Evolutionary conservation across 306 rosid species (phyloP), one percentile per base, ranked within the genome.

Genomic region (Argentina anserina): DNA sequence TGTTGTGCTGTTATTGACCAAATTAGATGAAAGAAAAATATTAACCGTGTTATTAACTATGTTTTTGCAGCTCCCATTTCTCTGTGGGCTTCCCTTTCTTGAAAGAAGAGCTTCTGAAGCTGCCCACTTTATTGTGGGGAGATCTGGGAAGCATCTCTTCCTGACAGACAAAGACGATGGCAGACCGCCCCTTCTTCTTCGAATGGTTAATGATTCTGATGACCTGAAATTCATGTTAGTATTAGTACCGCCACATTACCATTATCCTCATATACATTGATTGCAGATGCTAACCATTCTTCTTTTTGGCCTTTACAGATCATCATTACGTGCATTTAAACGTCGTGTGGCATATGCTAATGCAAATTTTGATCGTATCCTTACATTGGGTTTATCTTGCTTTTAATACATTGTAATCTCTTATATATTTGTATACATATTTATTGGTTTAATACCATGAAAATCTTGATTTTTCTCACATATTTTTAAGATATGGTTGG

Each of bases 331-430:
- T 64, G 92, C 81, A 28, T 94, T 91, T 76, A 87, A 88, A 78
- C 92, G 99, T 10, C 88, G 99, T 28, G 97, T 94, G 76, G 97
- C 97, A 37, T 91, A 94, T 83, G 99, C 99, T 83, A 94, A 94
- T 76, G 91, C 90, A 74, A 91, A 89, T 77, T 89, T 76, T 83
- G 97, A 94, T 47, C 90, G 95, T 94, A 94, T 94, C 99, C 97
- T 81, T 76, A n/a, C 63, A 76, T 62, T 33, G 9, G 33, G 33
- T 64, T 17, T 62, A 46, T 53, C n/a, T 59, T 72, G 26, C 40
- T 69, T 73, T 75, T 58, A 53, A 26, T 34, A 41, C 49, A 36
- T 21, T 71, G 28, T 7, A 6, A 13, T 66, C 25, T 7, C 9
- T 21, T 8, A 58, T n/a, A 4, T 52, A 46, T 20, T 14, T 46